Conservation (phyloP, 2,329 filamentous ascomycete species). For the Diaporthe vaccinii region DNA sequence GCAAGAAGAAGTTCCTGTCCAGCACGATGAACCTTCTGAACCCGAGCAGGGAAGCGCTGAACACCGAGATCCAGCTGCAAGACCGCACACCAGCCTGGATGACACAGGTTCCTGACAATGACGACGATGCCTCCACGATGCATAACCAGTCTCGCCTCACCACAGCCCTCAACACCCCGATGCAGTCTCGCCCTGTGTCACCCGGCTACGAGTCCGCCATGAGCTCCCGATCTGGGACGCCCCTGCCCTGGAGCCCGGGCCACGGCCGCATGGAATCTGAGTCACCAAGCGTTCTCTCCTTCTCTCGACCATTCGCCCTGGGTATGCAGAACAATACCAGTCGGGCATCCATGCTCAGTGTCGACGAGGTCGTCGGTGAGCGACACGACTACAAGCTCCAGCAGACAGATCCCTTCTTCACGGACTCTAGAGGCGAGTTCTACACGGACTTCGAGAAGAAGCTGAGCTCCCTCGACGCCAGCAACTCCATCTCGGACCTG, state of each 20-base stretch:
- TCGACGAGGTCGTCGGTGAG: constrained; percentile 70
- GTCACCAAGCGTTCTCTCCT: constrained; percentile 33
- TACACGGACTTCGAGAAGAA: constrained; percentile 70
- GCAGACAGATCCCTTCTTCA: constrained; percentile 77
- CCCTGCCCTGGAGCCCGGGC: constrained; percentile 40
- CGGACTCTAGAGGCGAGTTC: constrained; percentile 73
- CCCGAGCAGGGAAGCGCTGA: constrained; percentile 38
- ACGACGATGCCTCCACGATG: constrained; percentile 24
- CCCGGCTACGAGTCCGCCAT: constrained; percentile 38
- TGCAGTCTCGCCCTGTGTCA: constrained; percentile 42
- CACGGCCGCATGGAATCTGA: constrained; percentile 34
- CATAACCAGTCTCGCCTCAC: constrained; percentile 37
- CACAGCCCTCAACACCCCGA: constrained; percentile 42
- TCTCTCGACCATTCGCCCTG: constrained; percentile 25
- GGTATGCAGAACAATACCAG: constrained; percentile 48
- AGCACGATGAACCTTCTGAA: constrained; percentile 40
- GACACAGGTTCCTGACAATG: constrained; percentile 32
- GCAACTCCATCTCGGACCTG: constrained; percentile 69
- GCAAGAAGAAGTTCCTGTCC: constrained; percentile 42
- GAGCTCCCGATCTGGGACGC: constrained; percentile 29
- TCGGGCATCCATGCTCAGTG: constrained; percentile 63
- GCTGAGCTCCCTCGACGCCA: constrained; percentile 65
- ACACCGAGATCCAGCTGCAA: constrained; percentile 35
- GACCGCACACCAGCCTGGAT: constrained; percentile 39
- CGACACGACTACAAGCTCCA: constrained; percentile 74